phyloP scores from a whole-genome alignment of 1,284 basidiomycete genomes.

The Leucoagaricus sp. region DNA sequence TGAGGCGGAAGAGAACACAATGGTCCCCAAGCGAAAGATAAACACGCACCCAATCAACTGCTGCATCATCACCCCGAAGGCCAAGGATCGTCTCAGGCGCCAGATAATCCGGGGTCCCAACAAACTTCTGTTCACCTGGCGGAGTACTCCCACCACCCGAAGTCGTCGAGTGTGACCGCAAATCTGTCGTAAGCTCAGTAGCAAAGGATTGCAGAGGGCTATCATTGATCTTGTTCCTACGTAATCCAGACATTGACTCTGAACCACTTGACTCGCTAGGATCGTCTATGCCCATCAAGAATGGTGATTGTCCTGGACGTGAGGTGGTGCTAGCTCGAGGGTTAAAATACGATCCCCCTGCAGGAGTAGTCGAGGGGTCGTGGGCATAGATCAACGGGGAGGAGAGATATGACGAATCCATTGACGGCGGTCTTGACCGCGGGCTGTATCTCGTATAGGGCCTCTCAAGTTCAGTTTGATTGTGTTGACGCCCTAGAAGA shows the following conservation, averaged over 20 bases:
- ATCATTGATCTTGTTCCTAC: slow-evolving; percentile 60
- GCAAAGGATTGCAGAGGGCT: slow-evolving; percentile 83
- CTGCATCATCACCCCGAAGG: slow-evolving; percentile 92
- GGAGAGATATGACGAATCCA: slow-evolving; percentile 80
- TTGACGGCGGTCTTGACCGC: slow-evolving; percentile 75
- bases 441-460: slow-evolving; percentile 63
- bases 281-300: slow-evolving; percentile 74
- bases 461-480: slow-evolving; percentile 67
- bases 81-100: slow-evolving; percentile 97
- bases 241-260: slow-evolving; percentile 66
- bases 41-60: slow-evolving; percentile 90
- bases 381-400: slow-evolving; percentile 64
- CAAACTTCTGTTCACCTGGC: slow-evolving; percentile 88
- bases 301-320: slow-evolving; percentile 63
- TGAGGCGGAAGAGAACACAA: slow-evolving; percentile 16
- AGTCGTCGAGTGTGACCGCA: slow-evolving; percentile 59
- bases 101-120: slow-evolving; percentile 96
- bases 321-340: slow-evolving; percentile 59
- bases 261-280: slow-evolving; percentile 85
- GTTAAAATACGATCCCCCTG: slow-evolving; percentile 80
- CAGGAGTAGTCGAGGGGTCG: slow-evolving; percentile 40
- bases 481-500: slow-evolving; percentile 94
- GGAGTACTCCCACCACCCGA: slow-evolving; percentile 61
- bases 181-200: slow-evolving; percentile 77
- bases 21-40: too few species aligned